phyloP scores from a whole-genome alignment of 2,329 filamentous ascomycete species.

The Fonsecaea erecta region DNA sequence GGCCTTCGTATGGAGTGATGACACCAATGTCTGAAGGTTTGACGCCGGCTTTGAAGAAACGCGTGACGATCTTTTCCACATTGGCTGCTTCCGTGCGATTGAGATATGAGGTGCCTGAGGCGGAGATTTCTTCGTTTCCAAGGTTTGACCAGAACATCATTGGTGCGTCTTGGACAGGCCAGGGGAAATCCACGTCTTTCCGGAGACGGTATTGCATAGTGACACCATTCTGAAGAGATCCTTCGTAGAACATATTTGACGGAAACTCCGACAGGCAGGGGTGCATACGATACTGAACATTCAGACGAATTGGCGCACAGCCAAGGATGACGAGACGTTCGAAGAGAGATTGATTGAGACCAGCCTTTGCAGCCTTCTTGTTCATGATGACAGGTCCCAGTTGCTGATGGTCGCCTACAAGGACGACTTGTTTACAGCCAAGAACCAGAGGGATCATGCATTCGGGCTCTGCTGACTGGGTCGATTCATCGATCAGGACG shows the following conservation, averaged over 20 bases:
- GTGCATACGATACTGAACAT: constrained; percentile 99
- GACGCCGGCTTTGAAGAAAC: constrained; percentile 99
- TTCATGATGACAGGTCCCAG: constrained; percentile 99
- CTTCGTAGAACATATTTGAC: constrained; percentile 99
- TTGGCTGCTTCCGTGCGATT: constrained; percentile 97
- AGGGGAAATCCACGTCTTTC: constrained; percentile 95
- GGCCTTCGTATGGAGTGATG: constrained; percentile 97
- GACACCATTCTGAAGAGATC: constrained; percentile 93
- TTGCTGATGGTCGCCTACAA: constrained; percentile 97
- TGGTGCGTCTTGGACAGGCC: constrained; percentile 89
- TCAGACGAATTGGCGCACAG: constrained; percentile 86
- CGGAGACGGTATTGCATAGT: constrained; percentile 86
- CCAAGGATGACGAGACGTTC: constrained; percentile 93
- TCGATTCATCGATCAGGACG: constrained; percentile 96
- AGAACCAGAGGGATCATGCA: constrained; percentile 98
- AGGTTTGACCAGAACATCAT: constrained; percentile 99
- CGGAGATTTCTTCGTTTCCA: constrained; percentile 96
- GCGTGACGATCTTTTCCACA: constrained; percentile 96
- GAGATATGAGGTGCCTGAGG: constrained; percentile 95
- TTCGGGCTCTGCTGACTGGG: constrained; percentile 95
- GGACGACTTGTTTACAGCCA: constrained; percentile 97
- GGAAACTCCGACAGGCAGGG: constrained; percentile 96
- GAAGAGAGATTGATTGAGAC: constrained; percentile 96
- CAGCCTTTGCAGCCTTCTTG: constrained; percentile 98
- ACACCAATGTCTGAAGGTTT: constrained; percentile 92